phyloP scores from a whole-genome alignment of 306 rosid species.

The Trifolium pratense region DNA sequence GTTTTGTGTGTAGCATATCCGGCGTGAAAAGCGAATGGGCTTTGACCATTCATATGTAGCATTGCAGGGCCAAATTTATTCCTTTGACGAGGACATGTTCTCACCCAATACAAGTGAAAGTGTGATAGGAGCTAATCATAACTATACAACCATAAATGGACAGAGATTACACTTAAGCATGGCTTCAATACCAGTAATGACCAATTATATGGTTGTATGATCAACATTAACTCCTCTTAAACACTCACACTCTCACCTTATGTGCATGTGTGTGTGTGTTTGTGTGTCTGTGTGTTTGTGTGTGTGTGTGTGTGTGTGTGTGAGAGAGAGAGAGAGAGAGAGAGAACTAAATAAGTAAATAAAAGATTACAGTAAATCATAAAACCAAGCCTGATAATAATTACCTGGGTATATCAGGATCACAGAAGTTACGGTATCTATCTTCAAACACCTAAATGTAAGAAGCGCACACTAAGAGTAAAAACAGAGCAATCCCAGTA shows the following conservation, averaged over 20 bases:
- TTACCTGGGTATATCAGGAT: slow-evolving; percentile 99
- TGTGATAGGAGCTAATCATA: slow-evolving; percentile 7
- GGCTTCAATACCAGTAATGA: not conserved
- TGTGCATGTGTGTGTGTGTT: not conserved
- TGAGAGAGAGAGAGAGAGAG: not conserved
- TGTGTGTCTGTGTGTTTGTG: not conserved
- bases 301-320: not conserved
- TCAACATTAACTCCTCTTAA: slow-evolving; percentile 8
- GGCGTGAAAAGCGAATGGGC: not conserved
- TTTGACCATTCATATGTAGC: slow-evolving; percentile 9
- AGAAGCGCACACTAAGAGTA: slow-evolving; percentile 38
- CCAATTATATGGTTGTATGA: slow-evolving; percentile 4
- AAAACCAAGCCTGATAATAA: slow-evolving; percentile 33
- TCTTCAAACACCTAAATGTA: slow-evolving; percentile 88
- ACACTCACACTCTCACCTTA: not conserved
- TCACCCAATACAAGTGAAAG: not conserved
- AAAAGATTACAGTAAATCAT: slow-evolving; percentile 20
- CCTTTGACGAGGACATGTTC: not conserved
- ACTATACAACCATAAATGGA: slow-evolving; percentile 1
- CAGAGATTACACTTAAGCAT: not conserved
- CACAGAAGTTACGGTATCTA: slow-evolving; percentile 90
- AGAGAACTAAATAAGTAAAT: not conserved
- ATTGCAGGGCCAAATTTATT: slow-evolving; percentile 2
- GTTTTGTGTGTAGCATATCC: not conserved
- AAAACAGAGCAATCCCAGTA: slow-evolving; percentile 11